A percentile compares a stretch with the other conserved stretches of the same genome.
Evolutionary conservation across 352 stramenopile genomes (phyloP).

Genomic region (Phytophthora citricola): DNA sequence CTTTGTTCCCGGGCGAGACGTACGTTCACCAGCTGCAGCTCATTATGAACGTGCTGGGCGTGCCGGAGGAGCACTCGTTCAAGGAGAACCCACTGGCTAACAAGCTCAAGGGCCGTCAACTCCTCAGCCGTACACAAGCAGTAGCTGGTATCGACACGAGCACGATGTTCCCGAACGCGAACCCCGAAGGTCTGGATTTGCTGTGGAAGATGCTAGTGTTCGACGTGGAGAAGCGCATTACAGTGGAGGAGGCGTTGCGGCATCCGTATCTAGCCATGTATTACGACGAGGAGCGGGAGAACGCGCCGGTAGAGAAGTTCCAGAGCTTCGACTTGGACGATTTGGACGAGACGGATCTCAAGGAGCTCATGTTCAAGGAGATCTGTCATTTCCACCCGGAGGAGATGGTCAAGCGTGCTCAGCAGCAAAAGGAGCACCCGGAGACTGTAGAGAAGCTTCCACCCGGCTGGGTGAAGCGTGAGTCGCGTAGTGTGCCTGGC

Average conservation of each 20-base stretch:
- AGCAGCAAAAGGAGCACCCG: conserved; percentile 75
- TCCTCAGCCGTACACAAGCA: conserved; percentile 84
- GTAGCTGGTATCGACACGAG: conserved; percentile 82
- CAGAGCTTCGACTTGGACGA: conserved; percentile 89
- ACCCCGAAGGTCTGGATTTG: conserved; percentile 83
- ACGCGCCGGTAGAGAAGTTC: conserved; percentile 72
- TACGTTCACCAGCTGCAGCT: conserved; percentile 90
- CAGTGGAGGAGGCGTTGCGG: conserved; percentile 94
- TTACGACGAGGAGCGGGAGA: conserved; percentile 83
- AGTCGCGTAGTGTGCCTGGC: conserved; percentile 83
- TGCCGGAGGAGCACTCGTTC: conserved; percentile 89
- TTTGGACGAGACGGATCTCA: conserved; percentile 83
- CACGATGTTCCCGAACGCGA: conserved; percentile 87
- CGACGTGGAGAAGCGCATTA: conserved; percentile 96
- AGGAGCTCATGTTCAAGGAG: conserved; percentile 93
- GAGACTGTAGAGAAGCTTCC: conserved; percentile 78
- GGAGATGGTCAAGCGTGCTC: conserved; percentile 90
- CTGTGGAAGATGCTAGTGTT: conserved; percentile 92
- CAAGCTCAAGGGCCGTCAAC: conserved; percentile 87
- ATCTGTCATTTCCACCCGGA: conserved; percentile 90
- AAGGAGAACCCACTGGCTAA: conserved; percentile 89
- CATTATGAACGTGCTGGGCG: conserved; percentile 90
- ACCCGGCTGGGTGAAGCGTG: conserved; percentile 85
- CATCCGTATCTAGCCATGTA: conserved; percentile 96
- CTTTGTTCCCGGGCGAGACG: conserved; percentile 85